Evolutionary conservation across 1,139 yeast species (phyloP), one percentile per base, ranked within the genome.

Genomic region (Suzukiozyma palmioleophila): DNA sequence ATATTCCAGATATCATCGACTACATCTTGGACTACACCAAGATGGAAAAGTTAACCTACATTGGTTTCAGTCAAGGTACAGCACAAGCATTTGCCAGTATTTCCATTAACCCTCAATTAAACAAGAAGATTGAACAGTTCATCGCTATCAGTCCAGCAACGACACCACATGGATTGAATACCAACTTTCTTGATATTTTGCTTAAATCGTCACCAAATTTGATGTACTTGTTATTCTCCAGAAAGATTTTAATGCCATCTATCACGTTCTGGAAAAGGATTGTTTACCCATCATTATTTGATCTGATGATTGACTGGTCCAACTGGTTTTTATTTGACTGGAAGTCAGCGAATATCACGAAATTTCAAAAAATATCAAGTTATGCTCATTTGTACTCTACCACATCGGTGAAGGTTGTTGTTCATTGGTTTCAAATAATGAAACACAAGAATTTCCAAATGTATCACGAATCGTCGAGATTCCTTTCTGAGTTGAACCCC

Each of bases 371-470:
- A 54, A 62, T 81, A 39, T 76, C 86, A 25, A 76, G 88, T 29
- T 90, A 86, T 59, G 79, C 87, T 18, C 96, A 90, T 59, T 66
- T 90, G 39, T 90, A 89, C 62, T 85, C 95, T 1, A 85, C 95
- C 21, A 88, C 97, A 0, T 82, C 94, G 3, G 97, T 89, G 34
- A 90, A 90, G 60, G 79, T 87, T 18, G 92, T 88, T 36, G 97
- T 89, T 27, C 97, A 90, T 62, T 90, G 97, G 97, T 90, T 90
- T 58, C 97, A 90, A 62, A 88, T 90, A 41, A 84, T 90, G 46
- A 70, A 85, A 35, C 72, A 86, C n/a, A 79, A 79, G 33, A 77
- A 79, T 39, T 89, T 90, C 58, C 96, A 88, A 59, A 84, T 90
- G 95, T 90, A 81, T 60, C 90, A 84, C 52, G 96, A 87, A 43